Conservation (phyloP, 2,329 filamentous ascomycete species). For the Periconia macrospinosa region DNA sequence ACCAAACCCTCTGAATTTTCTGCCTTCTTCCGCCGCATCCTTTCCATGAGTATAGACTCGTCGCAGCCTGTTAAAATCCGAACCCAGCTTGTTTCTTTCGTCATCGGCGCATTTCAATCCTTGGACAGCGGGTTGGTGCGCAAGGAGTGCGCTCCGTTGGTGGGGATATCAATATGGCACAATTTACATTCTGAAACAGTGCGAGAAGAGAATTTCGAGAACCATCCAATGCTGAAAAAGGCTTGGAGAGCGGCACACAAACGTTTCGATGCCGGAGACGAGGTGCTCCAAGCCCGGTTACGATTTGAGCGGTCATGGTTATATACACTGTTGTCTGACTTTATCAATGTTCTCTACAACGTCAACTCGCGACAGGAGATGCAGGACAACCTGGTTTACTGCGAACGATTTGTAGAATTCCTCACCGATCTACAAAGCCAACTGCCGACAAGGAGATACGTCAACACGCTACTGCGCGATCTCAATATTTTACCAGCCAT, state of each 20-base stretch:
- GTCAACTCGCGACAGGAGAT: conserved; percentile 34
- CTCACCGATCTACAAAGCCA: conserved; percentile 90
- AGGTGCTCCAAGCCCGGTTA: conserved; percentile 73
- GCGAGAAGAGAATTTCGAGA: conserved; percentile 72
- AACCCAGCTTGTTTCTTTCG: conserved; percentile 82
- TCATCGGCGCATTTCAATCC: conserved; percentile 91
- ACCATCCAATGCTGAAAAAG: conserved; percentile 75
- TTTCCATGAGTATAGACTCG: conserved; percentile 74
- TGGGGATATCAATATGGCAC: conserved; percentile 95
- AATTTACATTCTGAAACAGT: conserved; percentile 79
- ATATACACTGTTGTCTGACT: conserved; percentile 81
- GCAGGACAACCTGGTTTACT: conserved; percentile 73
- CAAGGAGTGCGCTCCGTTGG: conserved; percentile 93
- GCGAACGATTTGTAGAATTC: conserved; percentile 91
- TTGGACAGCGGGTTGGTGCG: conserved; percentile 85
- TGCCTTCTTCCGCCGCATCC: conserved; percentile 80
- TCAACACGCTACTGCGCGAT: conserved; percentile 85
- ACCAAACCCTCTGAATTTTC: conserved; percentile 82
- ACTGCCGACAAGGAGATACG: conserved; percentile 88
- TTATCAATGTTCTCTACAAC: conserved; percentile 71
- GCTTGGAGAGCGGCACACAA: conserved; percentile 87
- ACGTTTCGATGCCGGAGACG: conserved; percentile 84
- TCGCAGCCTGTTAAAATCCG: conserved; percentile 55
- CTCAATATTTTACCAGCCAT: conserved; percentile 80
- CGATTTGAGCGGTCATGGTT: conserved; percentile 95